phyloP scores from a whole-genome alignment of 2,329 filamentous ascomycete genomes.

The Ascochyta fabae region DNA sequence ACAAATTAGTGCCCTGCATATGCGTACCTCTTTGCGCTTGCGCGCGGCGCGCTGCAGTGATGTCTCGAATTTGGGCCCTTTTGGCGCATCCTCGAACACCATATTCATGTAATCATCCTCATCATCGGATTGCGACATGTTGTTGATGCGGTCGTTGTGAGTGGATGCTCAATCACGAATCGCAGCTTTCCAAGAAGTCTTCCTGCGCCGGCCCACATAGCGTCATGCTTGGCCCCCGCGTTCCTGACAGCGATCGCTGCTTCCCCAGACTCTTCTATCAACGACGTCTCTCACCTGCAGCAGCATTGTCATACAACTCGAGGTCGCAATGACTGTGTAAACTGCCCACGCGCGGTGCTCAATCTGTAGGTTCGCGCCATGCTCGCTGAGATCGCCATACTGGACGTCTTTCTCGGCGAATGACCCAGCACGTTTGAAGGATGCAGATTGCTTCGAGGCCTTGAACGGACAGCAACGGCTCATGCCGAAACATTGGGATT shows the following conservation, averaged over 20 bases:
- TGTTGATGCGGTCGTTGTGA: slow-evolving; percentile 1
- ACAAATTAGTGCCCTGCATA: background rate
- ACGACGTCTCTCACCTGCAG: slow-evolving; percentile 10
- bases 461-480: background rate
- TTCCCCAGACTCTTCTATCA: slow-evolving; percentile 16
- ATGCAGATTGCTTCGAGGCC: slow-evolving; percentile 4
- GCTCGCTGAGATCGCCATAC: background rate
- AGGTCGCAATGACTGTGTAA: background rate
- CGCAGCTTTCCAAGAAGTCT: slow-evolving; percentile 10
- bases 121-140: slow-evolving; percentile 62
- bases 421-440: background rate
- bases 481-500: background rate
- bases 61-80: slow-evolving; percentile 61
- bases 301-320: background rate
- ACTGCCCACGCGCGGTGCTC: background rate
- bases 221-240: slow-evolving; percentile 16
- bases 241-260: slow-evolving; percentile 14
- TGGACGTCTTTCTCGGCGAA: background rate
- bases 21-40: slow-evolving; percentile 57
- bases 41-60: slow-evolving; percentile 65
- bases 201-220: slow-evolving; percentile 23
- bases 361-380: background rate
- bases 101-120: slow-evolving; percentile 99
- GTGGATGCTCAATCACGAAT: slow-evolving; percentile 9
- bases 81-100: slow-evolving; percentile 74